phyloP scores from a whole-genome alignment of 257 asterid species.

The Solanum lycopersicoides region DNA sequence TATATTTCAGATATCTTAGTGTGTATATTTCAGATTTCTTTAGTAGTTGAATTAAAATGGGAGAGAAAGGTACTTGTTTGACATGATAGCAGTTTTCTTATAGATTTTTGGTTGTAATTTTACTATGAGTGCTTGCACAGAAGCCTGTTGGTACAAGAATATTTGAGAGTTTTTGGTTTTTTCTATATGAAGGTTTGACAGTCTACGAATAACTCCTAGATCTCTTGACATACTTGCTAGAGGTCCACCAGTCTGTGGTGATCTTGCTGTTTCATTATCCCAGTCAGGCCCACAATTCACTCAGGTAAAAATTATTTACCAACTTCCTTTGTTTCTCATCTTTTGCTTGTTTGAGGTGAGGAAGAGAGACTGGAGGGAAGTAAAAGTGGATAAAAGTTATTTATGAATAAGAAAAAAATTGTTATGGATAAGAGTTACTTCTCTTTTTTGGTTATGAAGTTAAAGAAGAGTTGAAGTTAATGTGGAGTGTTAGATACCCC shows the following conservation, averaged over 20 bases:
- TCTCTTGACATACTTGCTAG: constrained; percentile 95
- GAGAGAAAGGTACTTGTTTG: background rate
- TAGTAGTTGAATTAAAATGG: background rate
- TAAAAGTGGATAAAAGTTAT: background rate
- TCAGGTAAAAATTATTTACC: constrained; percentile 38
- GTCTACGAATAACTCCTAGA: constrained; percentile 94
- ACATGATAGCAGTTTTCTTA: background rate
- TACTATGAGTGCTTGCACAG: background rate
- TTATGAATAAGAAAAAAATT: background rate
- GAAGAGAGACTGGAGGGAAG: background rate
- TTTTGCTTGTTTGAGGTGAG: background rate
- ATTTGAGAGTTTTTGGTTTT: constrained; percentile 21
- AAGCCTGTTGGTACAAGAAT: constrained; percentile 1
- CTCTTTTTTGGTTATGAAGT: background rate
- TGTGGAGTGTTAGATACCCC: background rate
- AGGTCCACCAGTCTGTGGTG: constrained; percentile 99
- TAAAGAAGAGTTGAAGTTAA: background rate
- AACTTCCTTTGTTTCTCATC: background rate
- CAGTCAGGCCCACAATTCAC: constrained; percentile 98
- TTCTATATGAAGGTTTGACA: constrained; percentile 74
- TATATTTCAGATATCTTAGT: background rate
- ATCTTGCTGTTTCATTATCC: constrained; percentile 95
- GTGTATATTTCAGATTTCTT: background rate
- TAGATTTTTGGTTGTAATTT: background rate
- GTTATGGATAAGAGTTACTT: background rate